Base-by-base conservation (phyloP, 768 basidiomycete genomes). In the Lentinula lateritia region DNA sequence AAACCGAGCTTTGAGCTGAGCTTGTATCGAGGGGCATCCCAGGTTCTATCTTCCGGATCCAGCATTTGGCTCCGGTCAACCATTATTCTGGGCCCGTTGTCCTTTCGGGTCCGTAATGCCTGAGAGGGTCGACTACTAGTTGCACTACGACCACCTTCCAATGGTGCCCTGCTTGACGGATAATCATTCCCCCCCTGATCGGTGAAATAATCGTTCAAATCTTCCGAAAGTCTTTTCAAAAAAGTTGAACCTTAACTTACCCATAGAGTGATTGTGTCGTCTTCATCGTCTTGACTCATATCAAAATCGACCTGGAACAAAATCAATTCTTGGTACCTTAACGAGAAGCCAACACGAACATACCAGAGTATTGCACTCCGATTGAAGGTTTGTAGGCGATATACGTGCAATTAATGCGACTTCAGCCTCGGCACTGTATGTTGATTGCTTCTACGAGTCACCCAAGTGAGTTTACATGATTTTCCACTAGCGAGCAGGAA, bases 21-120 rank as follows among this genome's bases (percentile, higher is more conserved):
- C 6, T 13, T 60, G 39, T 57, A 43, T 10, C 61, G 28, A 16
- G 45, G 50, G 18, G 55, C 60, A 20, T 55, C 69, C 78, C 78
- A 81, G 10, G 80, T 76, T 55, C 69, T 70, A 60, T 80, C 72
- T 55, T 80, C 75, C 5, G 66, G 66, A n/a, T 72, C 72, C 8
- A 78, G 68, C 68, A 73, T 72, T 43, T 72, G 72, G 16, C 50
- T 52, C 16, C 46, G 46, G 46, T 48, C 46, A 20, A 23, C 46
- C 6, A 20, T 18, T 20, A 48, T 48, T 23, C 46, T 48, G 8
- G 46, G 3, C n/a, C 18, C 46, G 1, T 48, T 23, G 46, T 48
- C 46, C 9, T 48, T 48, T 7, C 46, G 46, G n/a, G 18, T 48
- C 8, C 9, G 46, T 8, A 48, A 48, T n/a, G 43, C n/a, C 43